phyloP scores from a whole-genome alignment of 371 early-diverging fungal genomes.

The Capillidium heterosporum region DNA sequence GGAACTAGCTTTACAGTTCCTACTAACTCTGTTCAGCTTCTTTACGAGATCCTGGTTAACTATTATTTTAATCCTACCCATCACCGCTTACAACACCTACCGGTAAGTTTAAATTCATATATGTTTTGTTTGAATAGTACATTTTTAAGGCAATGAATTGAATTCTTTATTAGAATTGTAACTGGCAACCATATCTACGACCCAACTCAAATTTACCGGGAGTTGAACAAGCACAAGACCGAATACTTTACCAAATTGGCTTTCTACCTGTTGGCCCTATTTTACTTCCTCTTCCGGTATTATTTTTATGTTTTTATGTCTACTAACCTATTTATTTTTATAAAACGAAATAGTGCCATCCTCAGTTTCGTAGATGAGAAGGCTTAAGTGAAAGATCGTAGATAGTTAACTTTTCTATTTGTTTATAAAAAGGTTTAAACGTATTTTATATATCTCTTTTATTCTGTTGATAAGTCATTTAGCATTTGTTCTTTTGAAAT shows the following conservation, averaged over 20 bases:
- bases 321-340: no score
- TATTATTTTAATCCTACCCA: slow-evolving; percentile 63
- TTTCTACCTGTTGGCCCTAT: background rate
- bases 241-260: background rate
- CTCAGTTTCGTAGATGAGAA: no score
- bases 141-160: background rate
- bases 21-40: slow-evolving; percentile 64
- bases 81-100: slow-evolving; percentile 63
- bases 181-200: background rate
- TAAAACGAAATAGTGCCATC: no score
- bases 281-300: background rate
- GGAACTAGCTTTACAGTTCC: slow-evolving; percentile 67
- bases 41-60: slow-evolving; percentile 78
- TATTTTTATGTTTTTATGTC: background rate
- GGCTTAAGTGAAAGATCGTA: no score
- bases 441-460: no score
- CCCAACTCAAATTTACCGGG: background rate
- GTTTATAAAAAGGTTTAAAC: no score
- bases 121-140: background rate
- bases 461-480: no score
- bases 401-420: no score
- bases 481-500: no score
- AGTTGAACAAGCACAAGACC: background rate
- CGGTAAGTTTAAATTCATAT: slow-evolving; percentile 37
- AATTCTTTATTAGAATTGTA: background rate